Conservation (phyloP, 495 filamentous ascomycete species). For the Aspergillus sparsus region DNA sequence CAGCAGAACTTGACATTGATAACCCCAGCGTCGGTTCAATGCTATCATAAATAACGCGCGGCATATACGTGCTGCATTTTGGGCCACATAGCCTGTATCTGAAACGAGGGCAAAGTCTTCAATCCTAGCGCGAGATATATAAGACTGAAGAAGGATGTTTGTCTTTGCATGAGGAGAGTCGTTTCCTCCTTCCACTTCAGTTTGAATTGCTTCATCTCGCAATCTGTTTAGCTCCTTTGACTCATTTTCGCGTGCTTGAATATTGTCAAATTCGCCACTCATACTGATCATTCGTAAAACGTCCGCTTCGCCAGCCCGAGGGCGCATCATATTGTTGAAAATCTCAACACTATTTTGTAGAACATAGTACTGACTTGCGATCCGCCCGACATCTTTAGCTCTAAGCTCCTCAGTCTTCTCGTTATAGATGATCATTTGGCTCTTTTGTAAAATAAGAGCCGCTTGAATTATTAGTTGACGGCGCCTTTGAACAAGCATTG, state of each 20-base stretch:
- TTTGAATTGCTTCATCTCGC: conserved; percentile 64
- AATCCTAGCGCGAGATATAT: conserved; percentile 84
- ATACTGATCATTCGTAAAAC: conserved; percentile 92
- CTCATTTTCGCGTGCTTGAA: conserved; percentile 87
- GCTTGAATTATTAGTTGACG: conserved; percentile 84
- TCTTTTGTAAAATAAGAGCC: conserved; percentile 79
- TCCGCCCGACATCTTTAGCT: conserved; percentile 91
- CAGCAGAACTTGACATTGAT: conserved; percentile 86
- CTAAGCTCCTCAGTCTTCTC: conserved; percentile 86
- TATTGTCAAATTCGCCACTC: conserved; percentile 96
- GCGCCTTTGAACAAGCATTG: conserved; percentile 76
- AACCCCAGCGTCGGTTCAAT: conserved; percentile 88
- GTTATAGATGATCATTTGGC: conserved; percentile 99
- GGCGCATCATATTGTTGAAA: conserved; percentile 90
- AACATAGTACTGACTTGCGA: conserved; percentile 97
- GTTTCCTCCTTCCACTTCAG: conserved; percentile 71
- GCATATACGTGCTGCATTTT: conserved; percentile 93
- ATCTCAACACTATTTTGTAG: conserved; percentile 89
- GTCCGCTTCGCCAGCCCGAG: conserved; percentile 79
- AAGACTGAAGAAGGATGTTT: conserved; percentile 90
- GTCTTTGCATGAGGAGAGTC: conserved; percentile 86
- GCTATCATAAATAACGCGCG: conserved; percentile 97
- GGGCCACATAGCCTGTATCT: conserved; percentile 90
- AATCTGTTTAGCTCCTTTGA: conserved; percentile 71
- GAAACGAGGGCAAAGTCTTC: conserved; percentile 93